Base-by-base conservation (phyloP, 768 basidiomycete species). In the Phylloporus arenicola region DNA sequence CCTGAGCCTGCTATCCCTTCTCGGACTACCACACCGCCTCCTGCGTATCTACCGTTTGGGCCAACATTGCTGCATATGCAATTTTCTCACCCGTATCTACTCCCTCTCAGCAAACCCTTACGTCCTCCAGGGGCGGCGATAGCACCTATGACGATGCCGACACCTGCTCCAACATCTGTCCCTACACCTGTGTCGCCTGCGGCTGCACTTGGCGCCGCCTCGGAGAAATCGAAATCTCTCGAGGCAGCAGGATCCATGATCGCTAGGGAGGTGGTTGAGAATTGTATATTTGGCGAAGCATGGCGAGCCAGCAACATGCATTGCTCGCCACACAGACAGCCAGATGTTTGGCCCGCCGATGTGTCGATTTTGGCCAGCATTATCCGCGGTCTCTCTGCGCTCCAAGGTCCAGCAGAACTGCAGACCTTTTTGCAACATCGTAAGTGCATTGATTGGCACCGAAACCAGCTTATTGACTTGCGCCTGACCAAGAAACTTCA, bases 131-230 rank as follows among this genome's bases (percentile, higher is more conserved):
- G 75, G 1, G 72, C 78, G 10, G 73, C 74, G 22, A 72, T 77
- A 3, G 72, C 73, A 12, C 73, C 76, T 9, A 73, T 75, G 41
- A 70, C 71, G 55, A 70, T 74, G 4, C 68, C 73, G 0, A 61
- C 70, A 14, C 65, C 72, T 13, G 61, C 74, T 4, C 69, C 69
- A 3, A 71, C 72, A 3, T 77, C 78, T n/a, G 88, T 84, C 0
- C 88, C 88, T 1, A 92, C 90, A 0, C 90, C 90, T 1, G 87
- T 92, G 3, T 92, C 89, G 0, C 90, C 90, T 17, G 88, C 86
- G 4, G 84, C 86, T 1, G 72, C 74, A 1, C 68, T 87, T 29
- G 84, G 84, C 4, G 75, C 79, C 1, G 71, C 80, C 1, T 78
- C 79, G 4, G 87, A 87, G 61, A 81, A 81, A 53, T 77, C 79